phyloP scores from a whole-genome alignment of 495 filamentous ascomycete species.

The Sporormia fimetaria region DNA sequence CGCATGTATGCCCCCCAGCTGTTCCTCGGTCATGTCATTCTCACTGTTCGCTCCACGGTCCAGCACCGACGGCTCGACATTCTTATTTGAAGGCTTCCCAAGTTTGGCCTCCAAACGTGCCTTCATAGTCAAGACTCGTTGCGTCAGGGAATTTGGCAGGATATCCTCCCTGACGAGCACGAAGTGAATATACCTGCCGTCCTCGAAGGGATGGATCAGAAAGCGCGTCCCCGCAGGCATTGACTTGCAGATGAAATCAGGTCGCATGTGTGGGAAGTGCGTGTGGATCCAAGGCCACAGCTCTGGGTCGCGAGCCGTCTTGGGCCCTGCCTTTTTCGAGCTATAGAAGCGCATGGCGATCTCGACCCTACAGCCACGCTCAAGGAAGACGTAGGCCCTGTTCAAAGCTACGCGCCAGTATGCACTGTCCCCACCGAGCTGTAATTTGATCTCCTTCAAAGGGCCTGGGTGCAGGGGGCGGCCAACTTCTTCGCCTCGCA shows the following conservation, averaged over 20 bases:
- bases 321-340: not conserved
- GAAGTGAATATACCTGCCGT: slow-evolving; percentile 8
- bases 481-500: no score
- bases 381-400: not conserved
- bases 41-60: no score
- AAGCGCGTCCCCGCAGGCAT: slow-evolving; percentile 15
- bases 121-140: no score
- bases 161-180: no score
- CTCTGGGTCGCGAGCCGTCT: not conserved
- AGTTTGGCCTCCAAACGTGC: no score
- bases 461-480: no score
- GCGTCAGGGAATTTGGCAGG: no score
- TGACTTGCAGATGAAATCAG: slow-evolving; percentile 9
- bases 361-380: slow-evolving; percentile 5
- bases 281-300: slow-evolving; percentile 13
- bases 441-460: no score
- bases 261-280: slow-evolving; percentile 15
- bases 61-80: no score
- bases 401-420: not conserved
- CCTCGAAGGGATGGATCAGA: slow-evolving; percentile 3
- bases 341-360: not conserved
- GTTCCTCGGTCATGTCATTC: no score
- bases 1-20: no score
- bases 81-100: no score
- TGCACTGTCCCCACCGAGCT: not conserved